Evolutionary conservation across 495 filamentous ascomycete species (phyloP).

Genomic region (Daldinia grandis): DNA sequence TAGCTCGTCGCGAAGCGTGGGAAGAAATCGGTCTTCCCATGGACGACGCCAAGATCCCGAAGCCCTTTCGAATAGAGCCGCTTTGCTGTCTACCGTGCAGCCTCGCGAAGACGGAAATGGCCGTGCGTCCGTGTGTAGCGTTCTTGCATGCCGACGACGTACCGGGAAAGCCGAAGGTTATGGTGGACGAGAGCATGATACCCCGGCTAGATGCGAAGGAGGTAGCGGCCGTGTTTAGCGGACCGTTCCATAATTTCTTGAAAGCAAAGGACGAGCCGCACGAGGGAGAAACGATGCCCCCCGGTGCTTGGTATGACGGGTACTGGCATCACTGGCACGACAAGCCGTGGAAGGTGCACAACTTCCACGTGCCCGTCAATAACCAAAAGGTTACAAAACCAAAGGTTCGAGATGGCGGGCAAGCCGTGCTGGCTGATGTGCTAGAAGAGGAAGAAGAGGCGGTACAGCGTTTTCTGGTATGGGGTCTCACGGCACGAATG

Average conservation of each 20-base stretch:
- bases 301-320: slow-evolving; percentile 73
- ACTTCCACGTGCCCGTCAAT: slow-evolving; percentile 82
- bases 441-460: slow-evolving; percentile 48
- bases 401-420: slow-evolving; percentile 44
- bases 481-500: slow-evolving; percentile 91
- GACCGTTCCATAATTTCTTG: slow-evolving; percentile 80
- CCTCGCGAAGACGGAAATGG: slow-evolving; percentile 81
- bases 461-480: slow-evolving; percentile 75
- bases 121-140: slow-evolving; percentile 86
- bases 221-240: slow-evolving; percentile 90
- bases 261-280: slow-evolving; percentile 54
- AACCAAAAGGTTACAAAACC: slow-evolving; percentile 69
- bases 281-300: slow-evolving; percentile 50
- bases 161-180: slow-evolving; percentile 46
- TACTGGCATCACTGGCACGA: slow-evolving; percentile 73
- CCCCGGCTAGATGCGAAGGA: slow-evolving; percentile 83
- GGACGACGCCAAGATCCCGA: slow-evolving; percentile 66
- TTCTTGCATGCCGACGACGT: slow-evolving; percentile 70
- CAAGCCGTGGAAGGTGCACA: slow-evolving; percentile 78
- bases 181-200: slow-evolving; percentile 75
- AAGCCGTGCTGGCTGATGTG: slow-evolving; percentile 45
- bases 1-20: slow-evolving; percentile 84
- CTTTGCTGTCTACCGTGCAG: slow-evolving; percentile 83
- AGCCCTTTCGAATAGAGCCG: slow-evolving; percentile 80
- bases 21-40: slow-evolving; percentile 90